Conservation (phyloP, 331 rosid species). For the Pyracantha coccinea region DNA sequence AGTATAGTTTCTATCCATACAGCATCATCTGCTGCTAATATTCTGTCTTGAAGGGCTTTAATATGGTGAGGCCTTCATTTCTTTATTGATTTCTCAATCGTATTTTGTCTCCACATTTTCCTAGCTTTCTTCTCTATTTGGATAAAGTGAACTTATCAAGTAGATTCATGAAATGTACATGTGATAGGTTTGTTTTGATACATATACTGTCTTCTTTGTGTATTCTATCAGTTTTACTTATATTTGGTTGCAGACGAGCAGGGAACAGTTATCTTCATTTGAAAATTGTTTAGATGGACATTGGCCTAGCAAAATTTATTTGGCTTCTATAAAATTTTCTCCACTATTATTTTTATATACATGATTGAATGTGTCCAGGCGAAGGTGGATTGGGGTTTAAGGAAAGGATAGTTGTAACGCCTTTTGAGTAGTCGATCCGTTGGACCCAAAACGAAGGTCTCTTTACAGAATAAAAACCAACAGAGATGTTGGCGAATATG, state of each 20-base stretch:
- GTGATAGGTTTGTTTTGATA: not conserved
- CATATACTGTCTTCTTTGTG: too few relatives aligned
- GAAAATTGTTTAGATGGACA: not conserved
- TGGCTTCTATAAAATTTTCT: not conserved
- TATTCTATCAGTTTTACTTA: too few relatives aligned
- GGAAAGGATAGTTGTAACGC: not conserved
- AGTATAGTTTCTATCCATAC: not conserved
- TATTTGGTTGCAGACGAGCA: not conserved
- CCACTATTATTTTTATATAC: not conserved
- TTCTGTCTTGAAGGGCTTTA: not conserved
- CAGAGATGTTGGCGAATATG: not conserved
- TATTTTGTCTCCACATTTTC: not conserved
- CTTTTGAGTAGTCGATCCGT: not conserved
- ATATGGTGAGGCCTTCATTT: not conserved
- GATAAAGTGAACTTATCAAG: not conserved
- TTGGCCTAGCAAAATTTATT: not conserved
- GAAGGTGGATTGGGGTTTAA: not conserved
- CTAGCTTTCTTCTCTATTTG: not conserved
- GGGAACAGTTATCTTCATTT: not conserved
- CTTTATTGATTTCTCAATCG: not conserved
- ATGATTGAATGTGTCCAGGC: not conserved
- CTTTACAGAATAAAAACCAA: not conserved
- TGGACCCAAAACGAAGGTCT: not conserved
- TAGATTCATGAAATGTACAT: not conserved
- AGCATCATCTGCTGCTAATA: not conserved